phyloP scores from a whole-genome alignment of 202 grass and related monocot species.

The Panicum virgatum region DNA sequence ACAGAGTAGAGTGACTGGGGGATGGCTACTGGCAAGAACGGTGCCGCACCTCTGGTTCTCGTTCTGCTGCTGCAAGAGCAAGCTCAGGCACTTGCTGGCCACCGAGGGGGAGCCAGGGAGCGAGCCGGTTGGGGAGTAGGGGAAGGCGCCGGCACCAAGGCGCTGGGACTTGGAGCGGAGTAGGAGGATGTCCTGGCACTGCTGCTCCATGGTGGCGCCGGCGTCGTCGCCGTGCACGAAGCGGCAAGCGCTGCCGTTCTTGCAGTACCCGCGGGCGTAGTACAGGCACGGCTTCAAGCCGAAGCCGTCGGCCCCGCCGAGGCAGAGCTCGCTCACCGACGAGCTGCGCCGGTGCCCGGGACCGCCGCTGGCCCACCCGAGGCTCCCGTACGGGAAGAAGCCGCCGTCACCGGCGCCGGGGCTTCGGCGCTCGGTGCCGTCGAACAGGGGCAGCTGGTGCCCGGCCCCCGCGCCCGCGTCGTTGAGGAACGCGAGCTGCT shows the following conservation, averaged over 20 bases:
- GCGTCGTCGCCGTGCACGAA: slow-evolving; percentile 85
- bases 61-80: slow-evolving; percentile 75
- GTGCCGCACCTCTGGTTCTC: slow-evolving; percentile 73
- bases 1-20: background rate
- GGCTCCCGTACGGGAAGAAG: slow-evolving; percentile 36
- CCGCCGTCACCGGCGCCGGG: slow-evolving; percentile 16
- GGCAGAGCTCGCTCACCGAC: slow-evolving; percentile 82
- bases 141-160: slow-evolving; percentile 54
- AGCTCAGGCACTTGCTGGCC: slow-evolving; percentile 68
- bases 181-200: slow-evolving; percentile 84
- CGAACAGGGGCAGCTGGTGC: slow-evolving; percentile 40
- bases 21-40: background rate
- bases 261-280: slow-evolving; percentile 92
- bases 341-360: slow-evolving; percentile 69
- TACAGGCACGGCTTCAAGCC: slow-evolving; percentile 91
- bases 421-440: slow-evolving; percentile 46
- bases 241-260: slow-evolving; percentile 73
- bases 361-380: slow-evolving; percentile 42
- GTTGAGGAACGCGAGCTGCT: slow-evolving; percentile 82
- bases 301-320: slow-evolving; percentile 44
- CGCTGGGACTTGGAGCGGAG: slow-evolving; percentile 83
- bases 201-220: slow-evolving; percentile 41
- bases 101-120: slow-evolving; percentile 75
- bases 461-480: slow-evolving; percentile 34
- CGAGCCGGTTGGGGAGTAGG: slow-evolving; percentile 78